Evolutionary conservation across 805 yeast species (phyloP), one percentile per base, ranked within the genome.

Genomic region (Candida jianshihensis): DNA sequence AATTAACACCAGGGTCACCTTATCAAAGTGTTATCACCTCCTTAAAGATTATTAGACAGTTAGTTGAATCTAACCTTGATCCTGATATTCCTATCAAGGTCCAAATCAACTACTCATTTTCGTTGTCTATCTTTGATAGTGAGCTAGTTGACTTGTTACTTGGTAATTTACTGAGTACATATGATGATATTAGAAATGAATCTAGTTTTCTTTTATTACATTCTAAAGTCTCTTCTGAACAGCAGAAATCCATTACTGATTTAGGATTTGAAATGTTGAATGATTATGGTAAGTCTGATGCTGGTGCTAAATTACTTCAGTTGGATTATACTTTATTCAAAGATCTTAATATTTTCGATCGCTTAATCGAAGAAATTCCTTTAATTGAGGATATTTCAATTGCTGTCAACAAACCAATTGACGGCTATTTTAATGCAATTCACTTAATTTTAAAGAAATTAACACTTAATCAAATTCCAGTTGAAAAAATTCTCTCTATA

Each of bases 381-480:
- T 19, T 44, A 7, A 55, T 63, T 9, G 45, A 69, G 3, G 41
- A 48, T 1, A 44, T 51, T 10, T 71, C 74, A 0, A 41, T 48
- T 3, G 78, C 80, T 13, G 73, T 75, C 13, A 58, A 66, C 22
- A 58, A 61, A 28, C 75, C 80, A 33, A 60, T 82, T 8, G 89
- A 85, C 50, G 96, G 96, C 0, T 69, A 73, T 41, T 79, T 78
- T 51, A 71, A 78, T 13, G 72, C 87, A 0, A 57, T 85, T 38
- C 59, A 66, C 17, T 56, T 73, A 26, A 64, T 78, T 7, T 48
- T 73, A 20, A 61, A 48, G 7, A 46, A 41, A 15, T 25, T 41
- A 14, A 19, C 27, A 8, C 43, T 35, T 7, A 37, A 38, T 18
- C 30, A 33, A 6, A 34, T 29, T 5, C 36, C 40, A 30, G 39